Base-by-base conservation (phyloP, 1,284 basidiomycete genomes). In the Waitea zeae region DNA sequence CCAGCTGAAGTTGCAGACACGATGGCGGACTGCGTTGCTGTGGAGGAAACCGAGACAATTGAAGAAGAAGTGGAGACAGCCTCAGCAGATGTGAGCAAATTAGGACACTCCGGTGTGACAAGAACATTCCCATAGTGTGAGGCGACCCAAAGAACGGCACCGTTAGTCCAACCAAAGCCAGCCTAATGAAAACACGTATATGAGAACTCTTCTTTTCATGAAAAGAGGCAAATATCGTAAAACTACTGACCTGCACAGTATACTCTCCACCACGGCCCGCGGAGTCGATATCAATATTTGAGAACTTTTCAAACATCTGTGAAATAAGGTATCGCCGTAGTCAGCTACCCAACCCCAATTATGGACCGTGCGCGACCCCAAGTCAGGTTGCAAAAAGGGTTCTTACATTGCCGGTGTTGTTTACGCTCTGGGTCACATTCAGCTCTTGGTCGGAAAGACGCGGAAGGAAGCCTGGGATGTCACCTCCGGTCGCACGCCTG, bases 141-240 rank as follows among this genome's bases (percentile, higher is more conserved):
- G 4, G 80, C 75, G 5, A 77, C 56, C 77, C 79, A 87, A 28
- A 88, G 65, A 36, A 71, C 52, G 9, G 81, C 82, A 20, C 84
- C 87, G 49, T 90, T 90, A 18, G 86, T 89, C 87, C 87, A 92
- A n/a, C 87, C 83, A 48, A 86, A 84, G 12, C 80, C 81, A 11
- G 70, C 74, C 62, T 73, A 43, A 30, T 33, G 35, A 20, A 31
- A 17, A 42, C 12, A 17, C 17, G 22, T 22, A 15, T 13, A 30
- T 31, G 9, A 31, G 20, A 9, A 22, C 12, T 26, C 24, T 9
- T 26, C 24, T 7, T 26, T 26, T 26, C 20, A 30, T 33, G 27
- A 30, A 33, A n/a, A 11, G 29, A 34, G 34, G 20, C 36, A 40
- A 9, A 30, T 29, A 13, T 12, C 30, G 38, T 6, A 26, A 20